Conservation (phyloP, 495 filamentous ascomycete species). For the Penicillium paxilli region DNA sequence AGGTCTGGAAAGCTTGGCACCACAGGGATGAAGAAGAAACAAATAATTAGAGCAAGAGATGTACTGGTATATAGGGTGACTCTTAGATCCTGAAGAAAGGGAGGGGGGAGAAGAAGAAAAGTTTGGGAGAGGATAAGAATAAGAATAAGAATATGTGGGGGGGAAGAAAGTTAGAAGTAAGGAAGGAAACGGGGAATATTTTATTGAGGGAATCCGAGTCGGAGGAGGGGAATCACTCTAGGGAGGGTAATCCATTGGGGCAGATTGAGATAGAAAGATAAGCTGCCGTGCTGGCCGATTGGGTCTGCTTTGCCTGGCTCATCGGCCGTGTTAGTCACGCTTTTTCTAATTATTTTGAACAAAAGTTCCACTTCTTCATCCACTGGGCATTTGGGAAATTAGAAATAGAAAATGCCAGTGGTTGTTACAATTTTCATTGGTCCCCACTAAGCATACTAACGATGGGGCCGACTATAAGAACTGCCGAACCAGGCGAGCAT, state of each 20-base stretch:
- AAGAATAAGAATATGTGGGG: conserved; percentile 17
- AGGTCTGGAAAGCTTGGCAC: conserved; percentile 14
- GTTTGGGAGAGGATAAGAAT: conserved; percentile 3
- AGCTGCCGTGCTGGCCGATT: conserved; percentile 24
- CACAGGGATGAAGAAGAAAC: conserved; percentile 2
- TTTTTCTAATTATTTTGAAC: background rate
- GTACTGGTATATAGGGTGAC: background rate
- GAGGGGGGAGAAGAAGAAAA: background rate
- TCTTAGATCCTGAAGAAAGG: background rate
- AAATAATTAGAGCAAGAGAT: background rate
- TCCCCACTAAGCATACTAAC: too few relatives aligned
- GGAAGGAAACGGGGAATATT: too few relatives aligned
- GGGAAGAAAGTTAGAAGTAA: background rate
- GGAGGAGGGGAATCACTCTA: too few relatives aligned
- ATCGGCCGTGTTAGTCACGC: conserved; percentile 28
- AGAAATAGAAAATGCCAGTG: too few relatives aligned
- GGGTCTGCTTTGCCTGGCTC: conserved; percentile 7
- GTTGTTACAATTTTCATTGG: too few relatives aligned
- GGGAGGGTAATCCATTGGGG: too few relatives aligned
- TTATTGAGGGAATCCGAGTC: too few relatives aligned
- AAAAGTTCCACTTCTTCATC: too few relatives aligned
- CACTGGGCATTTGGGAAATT: background rate
- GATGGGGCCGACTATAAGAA: too few relatives aligned
- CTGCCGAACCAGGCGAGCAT: too few relatives aligned
- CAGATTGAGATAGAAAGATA: too few relatives aligned